Evolutionary conservation across 768 basidiomycete species (phyloP).

Genomic region (Boletellus sp.): DNA sequence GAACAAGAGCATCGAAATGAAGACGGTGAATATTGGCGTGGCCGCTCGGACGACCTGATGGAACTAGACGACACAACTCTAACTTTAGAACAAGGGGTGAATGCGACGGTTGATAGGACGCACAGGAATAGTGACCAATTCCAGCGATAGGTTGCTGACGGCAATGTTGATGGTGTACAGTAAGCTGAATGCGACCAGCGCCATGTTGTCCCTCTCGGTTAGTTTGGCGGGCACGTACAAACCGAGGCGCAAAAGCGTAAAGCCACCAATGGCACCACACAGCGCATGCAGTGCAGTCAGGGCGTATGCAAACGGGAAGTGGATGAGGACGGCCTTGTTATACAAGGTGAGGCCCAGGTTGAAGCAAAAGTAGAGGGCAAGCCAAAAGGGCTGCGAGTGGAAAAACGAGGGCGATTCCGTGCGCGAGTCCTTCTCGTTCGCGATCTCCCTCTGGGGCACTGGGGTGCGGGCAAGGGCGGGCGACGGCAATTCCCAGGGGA

Average conservation of each 20-base stretch:
- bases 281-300: conserved; percentile 91
- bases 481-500: conserved; percentile 19
- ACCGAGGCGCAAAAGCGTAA: conserved; percentile 54
- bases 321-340: conserved; percentile 90
- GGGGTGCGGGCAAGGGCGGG: conserved; percentile 11
- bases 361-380: conserved; percentile 81
- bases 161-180: conserved; percentile 94
- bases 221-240: conserved; percentile 57
- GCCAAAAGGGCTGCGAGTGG: conserved; percentile 51
- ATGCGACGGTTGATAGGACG: conserved; percentile 28
- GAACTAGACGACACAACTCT: conserved; percentile 51
- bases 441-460: neutral
- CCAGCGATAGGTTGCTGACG: conserved; percentile 87
- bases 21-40: conserved; percentile 88
- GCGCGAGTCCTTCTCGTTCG: conserved; percentile 3
- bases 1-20: conserved; percentile 69
- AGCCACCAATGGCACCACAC: conserved; percentile 80
- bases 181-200: conserved; percentile 77
- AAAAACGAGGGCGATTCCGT: conserved; percentile 19
- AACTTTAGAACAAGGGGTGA: neutral
- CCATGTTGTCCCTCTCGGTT: conserved; percentile 47
- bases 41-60: conserved; percentile 95
- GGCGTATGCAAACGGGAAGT: conserved; percentile 94
- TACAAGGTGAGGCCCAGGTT: conserved; percentile 91
- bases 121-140: conserved; percentile 87